phyloP scores from a whole-genome alignment of 345 rosid genomes.

The Bruguiera parviflora region DNA sequence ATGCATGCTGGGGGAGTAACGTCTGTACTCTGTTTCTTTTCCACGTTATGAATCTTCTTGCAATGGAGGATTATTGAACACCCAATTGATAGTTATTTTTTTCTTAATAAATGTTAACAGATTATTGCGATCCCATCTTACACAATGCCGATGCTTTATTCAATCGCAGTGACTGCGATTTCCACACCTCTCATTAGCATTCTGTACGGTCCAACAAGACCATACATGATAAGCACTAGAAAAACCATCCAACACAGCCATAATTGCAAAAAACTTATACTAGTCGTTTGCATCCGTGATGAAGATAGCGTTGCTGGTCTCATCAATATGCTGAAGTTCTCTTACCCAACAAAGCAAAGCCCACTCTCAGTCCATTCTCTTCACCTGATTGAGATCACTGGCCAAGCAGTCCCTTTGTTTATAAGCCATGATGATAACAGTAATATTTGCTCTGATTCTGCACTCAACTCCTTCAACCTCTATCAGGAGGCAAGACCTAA shows the following conservation, averaged over 20 bases:
- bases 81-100: background rate
- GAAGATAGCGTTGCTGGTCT: background rate
- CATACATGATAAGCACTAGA: background rate
- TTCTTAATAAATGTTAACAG: background rate
- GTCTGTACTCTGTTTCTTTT: too few relatives aligned
- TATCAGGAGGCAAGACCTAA: slow-evolving; percentile 37
- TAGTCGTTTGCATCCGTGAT: background rate
- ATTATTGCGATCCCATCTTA: background rate
- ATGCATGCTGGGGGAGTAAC: too few relatives aligned
- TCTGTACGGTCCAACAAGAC: slow-evolving; percentile 19
- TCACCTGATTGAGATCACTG: background rate
- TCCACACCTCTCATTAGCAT: slow-evolving; percentile 5
- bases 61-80: background rate
- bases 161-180: background rate
- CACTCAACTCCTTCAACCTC: slow-evolving; percentile 34
- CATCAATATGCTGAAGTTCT: background rate
- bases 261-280: background rate
- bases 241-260: slow-evolving; percentile 3
- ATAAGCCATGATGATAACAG: background rate
- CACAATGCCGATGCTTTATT: background rate
- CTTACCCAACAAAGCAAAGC: background rate
- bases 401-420: background rate
- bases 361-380: background rate
- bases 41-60: background rate
- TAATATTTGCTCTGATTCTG: slow-evolving; percentile 8